Evolutionary conservation across 2,329 filamentous ascomycete genomes (phyloP).

Genomic region (Botrytis fragariae): DNA sequence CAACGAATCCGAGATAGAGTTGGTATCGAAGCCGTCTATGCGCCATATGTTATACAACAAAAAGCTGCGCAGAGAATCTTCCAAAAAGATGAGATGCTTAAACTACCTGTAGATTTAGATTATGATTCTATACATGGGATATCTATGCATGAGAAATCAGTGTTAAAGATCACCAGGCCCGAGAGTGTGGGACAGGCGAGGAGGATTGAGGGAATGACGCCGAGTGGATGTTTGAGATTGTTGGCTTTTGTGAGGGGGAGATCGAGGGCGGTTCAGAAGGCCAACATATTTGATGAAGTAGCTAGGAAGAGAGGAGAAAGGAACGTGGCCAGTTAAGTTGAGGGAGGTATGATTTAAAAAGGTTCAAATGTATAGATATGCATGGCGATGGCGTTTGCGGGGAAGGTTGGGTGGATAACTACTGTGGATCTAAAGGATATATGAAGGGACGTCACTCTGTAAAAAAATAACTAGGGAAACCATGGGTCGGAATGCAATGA

Average conservation of each 20-base stretch:
- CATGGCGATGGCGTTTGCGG: slow-evolving; percentile 8
- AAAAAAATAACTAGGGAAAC: not conserved
- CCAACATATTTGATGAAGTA: slow-evolving; percentile 25
- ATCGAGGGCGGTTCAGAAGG: slow-evolving; percentile 24
- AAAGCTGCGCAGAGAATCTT: slow-evolving; percentile 63
- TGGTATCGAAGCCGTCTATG: slow-evolving; percentile 79
- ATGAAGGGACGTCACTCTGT: not conserved
- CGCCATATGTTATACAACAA: slow-evolving; percentile 79
- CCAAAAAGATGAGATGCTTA: slow-evolving; percentile 71
- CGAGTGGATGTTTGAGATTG: slow-evolving; percentile 58
- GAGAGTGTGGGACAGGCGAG: slow-evolving; percentile 87
- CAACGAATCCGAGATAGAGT: slow-evolving; percentile 65
- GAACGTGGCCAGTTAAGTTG: not conserved
- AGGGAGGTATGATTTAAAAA: not conserved
- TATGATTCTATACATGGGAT: slow-evolving; percentile 73
- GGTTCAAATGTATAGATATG: not conserved
- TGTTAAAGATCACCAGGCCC: slow-evolving; percentile 68
- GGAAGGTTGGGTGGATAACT: not conserved
- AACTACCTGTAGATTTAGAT: slow-evolving; percentile 70
- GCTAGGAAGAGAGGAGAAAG: slow-evolving; percentile 20
- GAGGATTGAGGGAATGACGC: slow-evolving; percentile 76
- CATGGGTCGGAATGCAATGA: not conserved
- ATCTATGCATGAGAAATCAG: slow-evolving; percentile 73
- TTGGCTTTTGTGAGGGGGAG: slow-evolving; percentile 53
- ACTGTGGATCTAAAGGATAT: not conserved